These are phyloP conservation scores for Cladophialophora immunda DNA, from an alignment of 2,329 filamentous ascomycete species.

Conservation along the genomic window DNA sequence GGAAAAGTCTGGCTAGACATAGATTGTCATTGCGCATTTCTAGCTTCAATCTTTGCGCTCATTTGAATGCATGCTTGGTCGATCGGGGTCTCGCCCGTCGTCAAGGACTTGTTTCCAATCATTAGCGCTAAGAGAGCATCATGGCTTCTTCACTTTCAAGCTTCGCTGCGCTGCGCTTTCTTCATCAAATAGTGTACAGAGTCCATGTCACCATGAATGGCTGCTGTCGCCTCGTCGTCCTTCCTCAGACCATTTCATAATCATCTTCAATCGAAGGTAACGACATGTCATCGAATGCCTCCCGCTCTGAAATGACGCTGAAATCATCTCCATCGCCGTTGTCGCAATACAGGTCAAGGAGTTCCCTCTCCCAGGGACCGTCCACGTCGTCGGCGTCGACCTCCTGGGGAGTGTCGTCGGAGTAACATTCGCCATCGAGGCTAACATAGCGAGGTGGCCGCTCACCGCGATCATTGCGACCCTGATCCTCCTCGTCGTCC, in stretches of 20 bases:
- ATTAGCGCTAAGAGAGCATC: background rate
- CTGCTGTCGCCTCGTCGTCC: too few species aligned
- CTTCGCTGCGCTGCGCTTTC: too few species aligned
- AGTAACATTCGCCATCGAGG: constrained; percentile 7
- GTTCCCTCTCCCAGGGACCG: background rate
- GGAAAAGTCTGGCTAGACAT: background rate
- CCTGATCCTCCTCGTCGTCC: background rate
- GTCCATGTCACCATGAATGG: background rate
- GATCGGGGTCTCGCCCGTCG: too few species aligned
- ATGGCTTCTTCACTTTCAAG: too few species aligned
- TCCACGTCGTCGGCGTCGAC: background rate
- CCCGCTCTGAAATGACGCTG: constrained; percentile 19
- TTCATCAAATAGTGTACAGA: background rate
- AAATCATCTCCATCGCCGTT: constrained; percentile 7
- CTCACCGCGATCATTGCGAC: constrained; percentile 1
- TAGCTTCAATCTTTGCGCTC: background rate
- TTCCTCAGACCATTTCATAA: background rate
- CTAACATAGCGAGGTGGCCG: background rate
- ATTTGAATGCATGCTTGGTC: too few species aligned
- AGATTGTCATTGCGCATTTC: background rate
- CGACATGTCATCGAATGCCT: constrained; percentile 10
- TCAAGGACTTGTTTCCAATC: background rate
- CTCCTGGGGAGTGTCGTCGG: background rate
- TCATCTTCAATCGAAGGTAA: constrained; percentile 12
- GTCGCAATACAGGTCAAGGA: background rate